phyloP scores from a whole-genome alignment of 352 stramenopile genomes.

The Thalassiosira mediterranea region DNA sequence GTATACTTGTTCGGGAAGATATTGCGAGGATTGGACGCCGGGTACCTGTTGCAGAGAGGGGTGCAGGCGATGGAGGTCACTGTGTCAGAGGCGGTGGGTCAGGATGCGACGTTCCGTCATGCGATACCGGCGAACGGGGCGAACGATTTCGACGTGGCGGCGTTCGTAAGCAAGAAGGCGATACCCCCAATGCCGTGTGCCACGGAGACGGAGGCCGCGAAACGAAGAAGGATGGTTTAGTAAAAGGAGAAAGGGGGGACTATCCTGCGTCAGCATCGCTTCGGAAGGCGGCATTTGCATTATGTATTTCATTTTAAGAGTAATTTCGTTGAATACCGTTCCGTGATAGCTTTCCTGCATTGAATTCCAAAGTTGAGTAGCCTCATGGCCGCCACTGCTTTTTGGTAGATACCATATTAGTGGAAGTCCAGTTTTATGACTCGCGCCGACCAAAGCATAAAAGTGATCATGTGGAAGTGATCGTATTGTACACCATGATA shows the following conservation, averaged over 20 bases:
- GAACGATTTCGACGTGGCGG: constrained; percentile 33
- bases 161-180: constrained; percentile 25
- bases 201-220: constrained; percentile 42
- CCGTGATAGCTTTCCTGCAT: no score
- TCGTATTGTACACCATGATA: no score
- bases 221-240: background rate
- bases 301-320: no score
- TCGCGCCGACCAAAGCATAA: no score
- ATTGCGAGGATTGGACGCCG: constrained; percentile 62
- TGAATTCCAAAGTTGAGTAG: no score
- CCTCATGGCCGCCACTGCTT: no score
- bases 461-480: no score
- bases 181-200: constrained; percentile 44
- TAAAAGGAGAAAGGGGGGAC: constrained; percentile 9
- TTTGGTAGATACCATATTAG: no score
- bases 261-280: no score
- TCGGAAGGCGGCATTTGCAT: no score
- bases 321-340: no score
- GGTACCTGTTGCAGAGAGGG: constrained; percentile 64
- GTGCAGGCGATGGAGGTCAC: constrained; percentile 89
- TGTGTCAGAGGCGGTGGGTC: constrained; percentile 91
- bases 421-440: no score
- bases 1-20: constrained; percentile 88
- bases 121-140: constrained; percentile 45
- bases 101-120: constrained; percentile 80